These are phyloP conservation scores for Boehmeria nivea DNA, from an alignment of 306 rosid genomes.

Conservation along the genomic window DNA sequence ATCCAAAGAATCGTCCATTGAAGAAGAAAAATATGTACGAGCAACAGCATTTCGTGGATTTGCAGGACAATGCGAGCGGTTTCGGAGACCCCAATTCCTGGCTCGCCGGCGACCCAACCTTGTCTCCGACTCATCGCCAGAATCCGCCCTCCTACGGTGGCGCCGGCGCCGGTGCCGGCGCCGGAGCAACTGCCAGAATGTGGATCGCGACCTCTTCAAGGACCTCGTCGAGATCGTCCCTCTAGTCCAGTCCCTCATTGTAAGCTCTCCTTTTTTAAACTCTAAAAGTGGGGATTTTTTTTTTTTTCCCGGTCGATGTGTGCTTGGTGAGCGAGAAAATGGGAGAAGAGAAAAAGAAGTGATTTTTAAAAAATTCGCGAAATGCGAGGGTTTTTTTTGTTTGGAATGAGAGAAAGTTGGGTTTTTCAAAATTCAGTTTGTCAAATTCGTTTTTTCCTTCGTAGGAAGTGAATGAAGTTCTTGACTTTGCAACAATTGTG, in stretches of 20 bases:
- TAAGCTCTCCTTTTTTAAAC: constrained; percentile 21
- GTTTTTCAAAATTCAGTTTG: no score
- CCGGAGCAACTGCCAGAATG: constrained; percentile 31
- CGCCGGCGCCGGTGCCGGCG: constrained; percentile 29
- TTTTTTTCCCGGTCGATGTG: neutral
- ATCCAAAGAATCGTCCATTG: no score
- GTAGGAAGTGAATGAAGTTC: neutral
- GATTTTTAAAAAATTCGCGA: no score
- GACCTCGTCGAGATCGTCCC: constrained; percentile 89
- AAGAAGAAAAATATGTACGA: constrained; percentile 47
- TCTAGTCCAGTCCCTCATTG: constrained; percentile 85
- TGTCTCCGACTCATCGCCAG: constrained; percentile 42
- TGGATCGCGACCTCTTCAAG: constrained; percentile 79
- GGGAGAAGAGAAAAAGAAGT: constrained; percentile 9
- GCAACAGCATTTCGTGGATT: constrained; percentile 50
- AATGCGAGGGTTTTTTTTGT: no score
- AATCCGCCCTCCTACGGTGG: constrained; percentile 33
- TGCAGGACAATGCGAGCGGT: constrained; percentile 41
- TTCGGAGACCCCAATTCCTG: constrained; percentile 67
- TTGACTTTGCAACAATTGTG: no score
- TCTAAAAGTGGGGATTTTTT: no score
- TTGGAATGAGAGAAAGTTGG: neutral
- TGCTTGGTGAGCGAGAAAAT: constrained; percentile 8
- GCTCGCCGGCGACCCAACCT: constrained; percentile 54
- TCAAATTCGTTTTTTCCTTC: no score